Evolutionary conservation across 768 basidiomycete species (phyloP).

Genomic region (Naganishia friedmannii): DNA sequence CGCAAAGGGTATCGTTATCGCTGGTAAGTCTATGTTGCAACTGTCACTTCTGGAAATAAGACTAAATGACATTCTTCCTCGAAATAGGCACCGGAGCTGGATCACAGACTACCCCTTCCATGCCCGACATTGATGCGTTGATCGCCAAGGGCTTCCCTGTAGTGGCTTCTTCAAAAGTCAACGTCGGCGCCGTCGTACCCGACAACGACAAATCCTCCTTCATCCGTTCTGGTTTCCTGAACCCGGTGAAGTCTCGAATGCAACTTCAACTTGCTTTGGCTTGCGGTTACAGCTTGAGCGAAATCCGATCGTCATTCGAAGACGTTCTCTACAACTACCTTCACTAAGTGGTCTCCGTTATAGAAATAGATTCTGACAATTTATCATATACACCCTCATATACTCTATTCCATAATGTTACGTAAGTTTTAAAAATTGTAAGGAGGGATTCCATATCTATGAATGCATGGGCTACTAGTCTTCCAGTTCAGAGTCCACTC

Average conservation of each 20-base stretch:
- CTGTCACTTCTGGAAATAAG: background rate
- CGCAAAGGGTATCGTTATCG: slow-evolving; percentile 40
- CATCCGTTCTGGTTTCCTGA: slow-evolving; percentile 41
- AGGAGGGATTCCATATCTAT: background rate
- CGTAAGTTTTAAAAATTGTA: background rate
- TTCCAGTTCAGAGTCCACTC: too few species aligned
- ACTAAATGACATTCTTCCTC: background rate
- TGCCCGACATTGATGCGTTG: slow-evolving; percentile 18
- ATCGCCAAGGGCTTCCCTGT: slow-evolving; percentile 36
- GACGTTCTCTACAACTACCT: slow-evolving; percentile 27
- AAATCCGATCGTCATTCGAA: slow-evolving; percentile 27
- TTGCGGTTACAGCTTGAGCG: slow-evolving; percentile 31
- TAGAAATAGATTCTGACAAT: background rate
- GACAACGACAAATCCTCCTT: slow-evolving; percentile 27
- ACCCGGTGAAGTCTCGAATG: slow-evolving; percentile 38
- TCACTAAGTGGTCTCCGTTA: background rate
- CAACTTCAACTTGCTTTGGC: slow-evolving; percentile 40
- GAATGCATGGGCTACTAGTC: background rate
- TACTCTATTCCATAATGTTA: background rate
- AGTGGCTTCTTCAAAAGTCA: slow-evolving; percentile 33
- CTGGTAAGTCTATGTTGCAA: slow-evolving; percentile 21
- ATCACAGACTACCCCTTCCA: slow-evolving; percentile 26
- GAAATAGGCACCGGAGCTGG: slow-evolving; percentile 35
- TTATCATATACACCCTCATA: background rate
- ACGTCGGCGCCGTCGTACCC: slow-evolving; percentile 36